Percentiles rank a stretch among this genome's conserved stretches.
These are phyloP conservation scores for Colletotrichum trifolii DNA, from an alignment of 2,329 filamentous ascomycete genomes.

Conservation along the genomic window DNA sequence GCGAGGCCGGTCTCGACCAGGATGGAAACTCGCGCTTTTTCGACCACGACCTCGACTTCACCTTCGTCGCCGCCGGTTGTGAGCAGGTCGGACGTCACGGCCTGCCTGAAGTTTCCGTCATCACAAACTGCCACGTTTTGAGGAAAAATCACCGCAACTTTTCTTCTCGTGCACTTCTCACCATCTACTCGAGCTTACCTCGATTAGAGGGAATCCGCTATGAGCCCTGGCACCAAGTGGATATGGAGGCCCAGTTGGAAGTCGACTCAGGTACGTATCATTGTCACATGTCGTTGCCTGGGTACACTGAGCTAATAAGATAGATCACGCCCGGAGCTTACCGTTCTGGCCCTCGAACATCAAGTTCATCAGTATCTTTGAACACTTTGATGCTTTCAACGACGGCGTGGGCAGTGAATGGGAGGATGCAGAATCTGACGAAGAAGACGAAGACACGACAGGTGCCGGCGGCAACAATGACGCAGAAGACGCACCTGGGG, in stretches of 20 bases:
- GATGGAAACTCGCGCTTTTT: constrained; percentile 42
- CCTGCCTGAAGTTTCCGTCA: constrained; percentile 38
- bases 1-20: constrained; percentile 39
- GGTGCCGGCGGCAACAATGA: not conserved
- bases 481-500: not conserved
- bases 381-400: constrained; percentile 37
- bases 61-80: constrained; percentile 36
- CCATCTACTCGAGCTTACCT: constrained; percentile 39
- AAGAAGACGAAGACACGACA: constrained; percentile 5
- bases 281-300: not conserved
- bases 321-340: constrained; percentile 37
- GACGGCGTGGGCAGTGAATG: constrained; percentile 23
- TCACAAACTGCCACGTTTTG: constrained; percentile 38
- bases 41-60: constrained; percentile 40
- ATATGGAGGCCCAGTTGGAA: constrained; percentile 35
- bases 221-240: constrained; percentile 39
- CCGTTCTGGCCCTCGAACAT: constrained; percentile 39
- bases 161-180: constrained; percentile 37
- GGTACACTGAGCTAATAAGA: not conserved
- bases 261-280: constrained; percentile 34
- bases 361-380: constrained; percentile 39
- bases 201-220: constrained; percentile 36
- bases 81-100: constrained; percentile 38
- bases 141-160: constrained; percentile 40
- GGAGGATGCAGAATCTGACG: constrained; percentile 33